Conservation (phyloP, 805 yeast genomes). For the Candida jianshihensis region DNA sequence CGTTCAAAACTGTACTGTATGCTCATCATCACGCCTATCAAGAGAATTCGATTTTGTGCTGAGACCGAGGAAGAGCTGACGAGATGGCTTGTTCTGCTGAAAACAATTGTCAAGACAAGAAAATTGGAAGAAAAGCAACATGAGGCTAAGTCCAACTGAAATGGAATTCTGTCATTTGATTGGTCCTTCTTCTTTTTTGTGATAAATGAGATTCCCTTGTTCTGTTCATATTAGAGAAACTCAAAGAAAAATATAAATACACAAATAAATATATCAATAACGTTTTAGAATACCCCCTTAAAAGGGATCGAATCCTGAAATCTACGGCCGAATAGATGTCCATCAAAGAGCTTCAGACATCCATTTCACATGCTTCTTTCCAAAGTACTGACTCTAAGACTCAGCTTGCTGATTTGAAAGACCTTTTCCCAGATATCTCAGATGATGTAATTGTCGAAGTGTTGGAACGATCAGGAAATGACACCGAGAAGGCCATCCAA, state of each 20-base stretch:
- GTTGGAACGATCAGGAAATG: conserved; percentile 14
- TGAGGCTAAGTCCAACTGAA: neutral
- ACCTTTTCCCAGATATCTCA: conserved; percentile 19
- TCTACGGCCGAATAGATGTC: too few species aligned
- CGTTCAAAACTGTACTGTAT: conserved; percentile 38
- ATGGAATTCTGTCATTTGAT: too few species aligned
- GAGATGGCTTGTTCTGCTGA: conserved; percentile 42
- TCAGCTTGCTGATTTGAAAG: neutral
- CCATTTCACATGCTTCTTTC: neutral
- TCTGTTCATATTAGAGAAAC: too few species aligned
- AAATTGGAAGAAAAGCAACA: conserved; percentile 8
- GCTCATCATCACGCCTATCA: conserved; percentile 38
- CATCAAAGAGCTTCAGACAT: neutral
- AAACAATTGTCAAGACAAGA: conserved; percentile 24
- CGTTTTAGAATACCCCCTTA: too few species aligned
- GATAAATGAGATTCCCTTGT: too few species aligned
- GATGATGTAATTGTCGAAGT: conserved; percentile 10
- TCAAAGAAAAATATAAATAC: too few species aligned
- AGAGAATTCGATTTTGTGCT: conserved; percentile 38
- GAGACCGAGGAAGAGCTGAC: conserved; percentile 38
- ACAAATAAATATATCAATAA: too few species aligned
- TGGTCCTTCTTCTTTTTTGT: too few species aligned
- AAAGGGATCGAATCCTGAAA: too few species aligned
- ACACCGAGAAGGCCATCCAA: conserved; percentile 16
- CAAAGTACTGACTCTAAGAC: neutral